Evolutionary conservation across 2,329 filamentous ascomycete genomes (phyloP).

Genomic region (Epichloe amarillans): DNA sequence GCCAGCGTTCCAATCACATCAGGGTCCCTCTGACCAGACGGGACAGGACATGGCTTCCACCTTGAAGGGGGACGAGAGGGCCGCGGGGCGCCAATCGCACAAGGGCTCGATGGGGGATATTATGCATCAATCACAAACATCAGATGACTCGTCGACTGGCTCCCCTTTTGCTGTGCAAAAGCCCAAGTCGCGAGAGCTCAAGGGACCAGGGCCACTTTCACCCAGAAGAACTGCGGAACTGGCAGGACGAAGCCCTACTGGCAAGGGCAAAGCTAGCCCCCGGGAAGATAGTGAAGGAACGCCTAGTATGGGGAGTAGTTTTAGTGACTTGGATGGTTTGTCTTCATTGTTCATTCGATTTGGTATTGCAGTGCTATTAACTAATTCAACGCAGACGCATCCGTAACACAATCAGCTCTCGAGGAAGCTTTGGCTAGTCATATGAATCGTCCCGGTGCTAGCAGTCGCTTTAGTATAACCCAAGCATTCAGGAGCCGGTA

Average conservation of each 20-base stretch:
- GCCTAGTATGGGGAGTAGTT: slow-evolving; percentile 74
- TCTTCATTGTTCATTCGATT: slow-evolving; percentile 4
- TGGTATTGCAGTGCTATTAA: neutral
- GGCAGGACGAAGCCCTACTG: slow-evolving; percentile 38
- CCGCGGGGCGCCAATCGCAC: slow-evolving; percentile 18
- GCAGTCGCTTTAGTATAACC: slow-evolving; percentile 51
- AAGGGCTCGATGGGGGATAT: slow-evolving; percentile 18
- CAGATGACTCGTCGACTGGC: slow-evolving; percentile 49
- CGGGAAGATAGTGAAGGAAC: slow-evolving; percentile 58
- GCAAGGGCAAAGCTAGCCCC: slow-evolving; percentile 35
- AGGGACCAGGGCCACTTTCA: slow-evolving; percentile 34
- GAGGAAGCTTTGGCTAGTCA: slow-evolving; percentile 60
- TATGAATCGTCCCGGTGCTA: slow-evolving; percentile 22
- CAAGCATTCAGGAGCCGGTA: slow-evolving; percentile 53
- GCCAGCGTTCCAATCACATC: slow-evolving; percentile 41
- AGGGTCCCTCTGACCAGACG: slow-evolving; percentile 21
- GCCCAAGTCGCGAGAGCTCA: slow-evolving; percentile 19
- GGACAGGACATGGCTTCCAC: slow-evolving; percentile 39
- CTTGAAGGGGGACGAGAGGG: slow-evolving; percentile 31
- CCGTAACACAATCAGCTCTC: slow-evolving; percentile 66
- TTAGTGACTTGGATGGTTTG: slow-evolving; percentile 69
- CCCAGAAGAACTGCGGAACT: slow-evolving; percentile 48
- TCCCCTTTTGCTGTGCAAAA: slow-evolving; percentile 22
- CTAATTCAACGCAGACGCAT: slow-evolving; percentile 43
- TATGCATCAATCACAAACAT: slow-evolving; percentile 39